These are phyloP conservation scores for Scutellaria barbata DNA, from an alignment of 257 asterid species.

Conservation along the genomic window DNA sequence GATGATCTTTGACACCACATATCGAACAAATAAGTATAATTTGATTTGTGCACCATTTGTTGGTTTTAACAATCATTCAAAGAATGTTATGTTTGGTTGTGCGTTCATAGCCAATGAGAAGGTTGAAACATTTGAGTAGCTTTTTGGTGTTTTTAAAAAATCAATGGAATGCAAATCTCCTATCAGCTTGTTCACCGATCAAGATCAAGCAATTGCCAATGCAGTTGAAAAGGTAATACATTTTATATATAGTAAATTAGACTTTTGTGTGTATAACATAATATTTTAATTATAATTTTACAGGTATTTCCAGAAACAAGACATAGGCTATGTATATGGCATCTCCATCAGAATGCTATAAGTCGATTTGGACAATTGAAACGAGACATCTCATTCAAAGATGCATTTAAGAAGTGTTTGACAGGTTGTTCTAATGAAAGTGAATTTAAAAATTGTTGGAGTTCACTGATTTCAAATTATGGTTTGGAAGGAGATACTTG, in stretches of 20 bases:
- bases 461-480: background rate
- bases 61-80: slow-evolving; percentile 12
- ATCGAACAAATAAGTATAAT: slow-evolving; percentile 11
- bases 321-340: slow-evolving; percentile 18
- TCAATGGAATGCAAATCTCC: background rate
- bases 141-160: background rate
- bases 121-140: slow-evolving; percentile 8
- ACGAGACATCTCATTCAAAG: slow-evolving; percentile 1
- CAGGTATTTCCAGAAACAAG: slow-evolving; percentile 11
- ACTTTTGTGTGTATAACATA: background rate
- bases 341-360: slow-evolving; percentile 3
- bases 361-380: background rate
- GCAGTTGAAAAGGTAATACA: background rate
- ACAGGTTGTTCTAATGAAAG: background rate
- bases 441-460: slow-evolving; percentile 10
- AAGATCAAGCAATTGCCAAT: slow-evolving; percentile 1
- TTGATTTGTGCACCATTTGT: slow-evolving; percentile 14
- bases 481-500: background rate
- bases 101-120: slow-evolving; percentile 12
- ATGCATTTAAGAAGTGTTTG: slow-evolving; percentile 19
- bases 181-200: background rate
- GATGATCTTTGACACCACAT: slow-evolving; percentile 23
- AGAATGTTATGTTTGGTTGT: slow-evolving; percentile 21
- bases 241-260: background rate
- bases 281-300: background rate